Conservation (phyloP, 148 eudicot genomes). For the Amaranthus cruentus region DNA sequence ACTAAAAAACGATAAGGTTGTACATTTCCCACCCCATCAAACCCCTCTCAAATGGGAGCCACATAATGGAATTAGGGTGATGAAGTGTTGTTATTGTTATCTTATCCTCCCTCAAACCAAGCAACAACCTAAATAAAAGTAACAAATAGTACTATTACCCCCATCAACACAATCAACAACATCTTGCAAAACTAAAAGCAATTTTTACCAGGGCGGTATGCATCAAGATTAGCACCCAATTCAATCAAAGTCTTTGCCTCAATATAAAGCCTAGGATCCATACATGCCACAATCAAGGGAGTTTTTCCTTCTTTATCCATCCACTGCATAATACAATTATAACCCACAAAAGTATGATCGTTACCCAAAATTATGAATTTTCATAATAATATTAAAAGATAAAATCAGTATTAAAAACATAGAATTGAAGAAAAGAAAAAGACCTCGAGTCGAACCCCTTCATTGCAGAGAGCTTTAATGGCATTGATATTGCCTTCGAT, state of each 20-base stretch:
- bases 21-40: no score
- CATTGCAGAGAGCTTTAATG: conserved; percentile 41
- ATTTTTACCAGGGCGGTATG: conserved; percentile 46
- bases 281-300: conserved; percentile 49
- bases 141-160: background rate
- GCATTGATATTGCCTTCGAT: conserved; percentile 40
- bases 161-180: background rate
- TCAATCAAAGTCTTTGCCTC: conserved; percentile 53
- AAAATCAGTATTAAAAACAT: no score
- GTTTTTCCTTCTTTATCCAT: conserved; percentile 62
- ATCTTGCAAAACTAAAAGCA: background rate
- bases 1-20: no score
- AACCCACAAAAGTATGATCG: conserved; percentile 10
- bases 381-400: background rate
- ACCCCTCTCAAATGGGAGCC: no score
- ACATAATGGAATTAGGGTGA: no score
- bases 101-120: no score
- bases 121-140: background rate
- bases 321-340: conserved; percentile 33
- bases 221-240: conserved; percentile 55
- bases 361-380: background rate
- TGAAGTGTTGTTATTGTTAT: no score
- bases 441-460: conserved; percentile 66
- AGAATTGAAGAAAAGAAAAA: background rate
- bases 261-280: conserved; percentile 38